Base-by-base conservation (phyloP, 2,329 filamentous ascomycete species). In the Alternaria incomplexa region DNA sequence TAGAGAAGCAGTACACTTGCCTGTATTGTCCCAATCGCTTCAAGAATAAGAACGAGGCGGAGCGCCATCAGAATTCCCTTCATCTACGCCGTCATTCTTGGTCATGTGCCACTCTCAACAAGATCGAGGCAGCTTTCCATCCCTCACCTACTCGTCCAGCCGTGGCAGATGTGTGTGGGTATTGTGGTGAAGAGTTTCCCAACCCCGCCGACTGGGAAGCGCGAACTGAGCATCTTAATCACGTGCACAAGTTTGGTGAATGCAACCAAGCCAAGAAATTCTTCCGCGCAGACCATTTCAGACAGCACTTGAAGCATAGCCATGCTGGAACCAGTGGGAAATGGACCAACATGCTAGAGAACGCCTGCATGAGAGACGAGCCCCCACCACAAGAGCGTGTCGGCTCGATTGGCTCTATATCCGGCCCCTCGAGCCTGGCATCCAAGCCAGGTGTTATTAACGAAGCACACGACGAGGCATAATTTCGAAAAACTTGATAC, bases 261-360 rank as follows among this genome's bases (percentile, higher is more conserved):
- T 99, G 96, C 86, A 99, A 99, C 80, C 93, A 96, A 74, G 91
- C 92, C 70, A 99, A 99, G 85, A 98, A 98, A 80, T 99, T 99
- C 80, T 99, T 92, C 83, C 89, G 96, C 40, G 96, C 96, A 32
- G 96, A 99, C 80, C 96, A 99, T 79, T 99, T 99, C 85, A 90
- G 96, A 63, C 96, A 99, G 81, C 96, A 99, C 81, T 85, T 99
- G 62, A 99, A 98, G 84, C 96, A 99, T 80, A 97, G 93, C 79
- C 96, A 98, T 81, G 93, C 92, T 40, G 96, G 96, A 36, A 95
- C 93, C 1, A 97, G 93, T 80, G 96, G 96, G 30, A 98, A 98
- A 81, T 99, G 96, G 96, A 99, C 96, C 12, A 98, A 98, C 80
- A 94, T 97, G 86, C 85, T 99, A 32, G 96, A 99, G 79, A 96